Evolutionary conservation across 202 grass and related monocot species (phyloP).

Genomic region (Setaria viridis): DNA sequence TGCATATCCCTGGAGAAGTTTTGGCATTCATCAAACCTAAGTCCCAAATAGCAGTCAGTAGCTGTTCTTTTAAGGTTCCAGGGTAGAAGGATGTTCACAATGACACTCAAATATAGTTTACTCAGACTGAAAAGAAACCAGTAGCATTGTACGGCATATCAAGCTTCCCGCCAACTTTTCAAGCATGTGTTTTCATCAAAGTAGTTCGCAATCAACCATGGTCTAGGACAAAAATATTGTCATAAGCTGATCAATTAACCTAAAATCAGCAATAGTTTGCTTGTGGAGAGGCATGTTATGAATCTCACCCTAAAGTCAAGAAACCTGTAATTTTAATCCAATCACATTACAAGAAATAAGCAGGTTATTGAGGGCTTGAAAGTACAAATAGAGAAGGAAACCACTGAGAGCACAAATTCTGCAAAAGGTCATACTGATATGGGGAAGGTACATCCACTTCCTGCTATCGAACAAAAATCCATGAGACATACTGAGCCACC

Average conservation of each 20-base stretch:
- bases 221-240: not conserved
- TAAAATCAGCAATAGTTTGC: not conserved
- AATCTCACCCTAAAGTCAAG: not conserved
- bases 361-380: conserved; percentile 72
- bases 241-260: not conserved
- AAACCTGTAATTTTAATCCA: not conserved
- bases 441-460: conserved; percentile 38
- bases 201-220: not conserved
- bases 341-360: conserved; percentile 44
- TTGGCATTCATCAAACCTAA: conserved; percentile 7
- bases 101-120: not conserved
- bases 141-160: not conserved
- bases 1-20: not conserved
- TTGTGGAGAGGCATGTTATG: not conserved
- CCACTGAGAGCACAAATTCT: conserved; percentile 32
- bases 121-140: not conserved
- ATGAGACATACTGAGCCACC: conserved; percentile 13
- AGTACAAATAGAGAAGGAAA: conserved; percentile 63
- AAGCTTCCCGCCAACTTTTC: not conserved
- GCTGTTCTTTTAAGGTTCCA: not conserved
- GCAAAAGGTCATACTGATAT: conserved; percentile 12
- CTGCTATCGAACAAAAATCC: conserved; percentile 40
- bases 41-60: not conserved
- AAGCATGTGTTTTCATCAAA: conserved; percentile 15
- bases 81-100: not conserved